phyloP scores from a whole-genome alignment of 345 rosid genomes.

The Gynandropsis gynandra region DNA sequence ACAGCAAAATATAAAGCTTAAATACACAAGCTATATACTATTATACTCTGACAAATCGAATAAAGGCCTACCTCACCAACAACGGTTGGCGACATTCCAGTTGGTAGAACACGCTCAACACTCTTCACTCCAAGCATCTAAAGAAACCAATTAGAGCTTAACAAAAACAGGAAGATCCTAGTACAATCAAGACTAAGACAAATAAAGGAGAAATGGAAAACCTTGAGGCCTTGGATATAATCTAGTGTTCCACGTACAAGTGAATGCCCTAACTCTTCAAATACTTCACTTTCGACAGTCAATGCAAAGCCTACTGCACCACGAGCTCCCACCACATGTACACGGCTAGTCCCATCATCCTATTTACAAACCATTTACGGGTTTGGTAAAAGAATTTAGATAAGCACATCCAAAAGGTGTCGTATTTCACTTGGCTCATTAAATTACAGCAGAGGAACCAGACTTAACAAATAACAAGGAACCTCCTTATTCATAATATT shows the following conservation, averaged over 20 bases:
- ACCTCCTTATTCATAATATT: conserved; percentile 90
- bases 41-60: too few relatives aligned
- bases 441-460: conserved; percentile 4
- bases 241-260: conserved; percentile 89
- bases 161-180: conserved; percentile 14
- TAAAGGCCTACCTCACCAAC: too few relatives aligned
- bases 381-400: conserved; percentile 1
- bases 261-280: too few relatives aligned
- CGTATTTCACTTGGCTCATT: too few relatives aligned
- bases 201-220: conserved; percentile 17
- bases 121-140: conserved; percentile 99
- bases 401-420: too few relatives aligned
- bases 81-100: too few relatives aligned
- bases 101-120: too few relatives aligned
- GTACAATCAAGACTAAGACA: not conserved
- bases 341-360: conserved; percentile 88
- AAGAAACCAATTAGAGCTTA: conserved; percentile 17
- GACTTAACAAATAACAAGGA: conserved; percentile 79
- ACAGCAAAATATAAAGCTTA: too few relatives aligned
- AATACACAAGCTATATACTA: too few relatives aligned
- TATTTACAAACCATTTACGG: conserved; percentile 7
- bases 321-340: conserved; percentile 71
- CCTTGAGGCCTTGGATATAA: conserved; percentile 95
- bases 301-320: too few relatives aligned
- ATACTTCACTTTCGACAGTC: too few relatives aligned